Evolutionary conservation across 176 grass and related monocot genomes (phyloP).

Genomic region (Avena insularis): DNA sequence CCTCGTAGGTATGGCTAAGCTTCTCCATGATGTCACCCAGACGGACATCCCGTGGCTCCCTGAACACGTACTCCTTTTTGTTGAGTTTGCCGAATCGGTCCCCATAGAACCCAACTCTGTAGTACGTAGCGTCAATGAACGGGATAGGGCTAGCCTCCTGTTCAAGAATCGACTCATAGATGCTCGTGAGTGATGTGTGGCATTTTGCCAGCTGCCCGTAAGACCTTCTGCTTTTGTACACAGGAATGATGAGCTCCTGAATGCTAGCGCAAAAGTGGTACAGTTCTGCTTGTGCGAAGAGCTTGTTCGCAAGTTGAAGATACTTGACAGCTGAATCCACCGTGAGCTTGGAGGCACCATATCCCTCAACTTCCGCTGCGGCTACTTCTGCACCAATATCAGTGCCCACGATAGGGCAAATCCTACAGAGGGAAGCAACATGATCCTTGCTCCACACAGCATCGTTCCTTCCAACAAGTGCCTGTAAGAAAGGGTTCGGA

Average conservation of each 20-base stretch:
- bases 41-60: conserved; percentile 92
- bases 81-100: conserved; percentile 88
- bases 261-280: conserved; percentile 96
- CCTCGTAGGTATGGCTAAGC: conserved; percentile 94
- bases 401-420: conserved; percentile 90
- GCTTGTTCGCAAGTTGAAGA: conserved; percentile 95
- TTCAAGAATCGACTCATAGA: conserved; percentile 96
- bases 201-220: conserved; percentile 98
- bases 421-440: conserved; percentile 82
- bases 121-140: conserved; percentile 97
- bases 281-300: conserved; percentile 95
- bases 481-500: conserved; percentile 52
- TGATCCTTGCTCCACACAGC: conserved; percentile 94
- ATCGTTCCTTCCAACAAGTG: conserved; percentile 97
- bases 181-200: conserved; percentile 86
- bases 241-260: conserved; percentile 94
- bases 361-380: conserved; percentile 98
- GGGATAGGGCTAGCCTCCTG: conserved; percentile 97
- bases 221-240: conserved; percentile 92
- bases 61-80: conserved; percentile 90
- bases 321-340: conserved; percentile 97
- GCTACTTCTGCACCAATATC: conserved; percentile 76
- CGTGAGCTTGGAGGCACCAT: conserved; percentile 94
- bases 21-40: conserved; percentile 99
- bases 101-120: conserved; percentile 96